Conservation (phyloP, 306 rosid species). For the Fragaria iinumae region DNA sequence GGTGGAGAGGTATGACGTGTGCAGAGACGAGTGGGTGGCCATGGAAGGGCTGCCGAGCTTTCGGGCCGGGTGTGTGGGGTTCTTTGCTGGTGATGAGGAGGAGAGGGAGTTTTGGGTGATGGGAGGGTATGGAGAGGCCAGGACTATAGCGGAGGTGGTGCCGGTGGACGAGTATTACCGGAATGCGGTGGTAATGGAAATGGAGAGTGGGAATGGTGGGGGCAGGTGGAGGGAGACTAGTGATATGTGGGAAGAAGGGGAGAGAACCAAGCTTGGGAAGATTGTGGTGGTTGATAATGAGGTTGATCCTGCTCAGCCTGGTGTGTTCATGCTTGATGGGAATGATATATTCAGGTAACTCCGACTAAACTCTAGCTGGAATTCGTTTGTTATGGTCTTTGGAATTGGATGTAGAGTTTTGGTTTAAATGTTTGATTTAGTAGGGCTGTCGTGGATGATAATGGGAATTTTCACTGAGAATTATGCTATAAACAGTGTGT, state of each 20-base stretch:
- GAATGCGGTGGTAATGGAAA: constrained; percentile 64
- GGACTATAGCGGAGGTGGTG: constrained; percentile 75
- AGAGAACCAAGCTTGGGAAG: constrained; percentile 61
- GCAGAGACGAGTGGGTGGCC: constrained; percentile 59
- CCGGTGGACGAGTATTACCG: constrained; percentile 76
- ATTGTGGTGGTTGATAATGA: constrained; percentile 57
- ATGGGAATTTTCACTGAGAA: background rate
- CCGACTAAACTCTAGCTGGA: background rate
- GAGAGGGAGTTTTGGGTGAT: constrained; percentile 76
- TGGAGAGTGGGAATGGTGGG: constrained; percentile 32
- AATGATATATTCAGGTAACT: constrained; percentile 65
- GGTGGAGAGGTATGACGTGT: constrained; percentile 65
- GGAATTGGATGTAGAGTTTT: background rate
- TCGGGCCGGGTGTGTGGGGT: constrained; percentile 89
- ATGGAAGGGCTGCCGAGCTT: constrained; percentile 64
- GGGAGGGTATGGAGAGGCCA: constrained; percentile 79
- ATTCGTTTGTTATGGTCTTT: background rate
- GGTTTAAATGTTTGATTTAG: background rate
- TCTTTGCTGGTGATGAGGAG: constrained; percentile 46
- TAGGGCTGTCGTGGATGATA: background rate
- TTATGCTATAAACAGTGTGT: background rate
- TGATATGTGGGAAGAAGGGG: constrained; percentile 67
- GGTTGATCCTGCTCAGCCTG: constrained; percentile 32
- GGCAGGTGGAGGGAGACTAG: constrained; percentile 72
- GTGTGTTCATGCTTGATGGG: constrained; percentile 74